Conservation (phyloP, 257 asterid genomes). For the Cynanchum wilfordii region DNA sequence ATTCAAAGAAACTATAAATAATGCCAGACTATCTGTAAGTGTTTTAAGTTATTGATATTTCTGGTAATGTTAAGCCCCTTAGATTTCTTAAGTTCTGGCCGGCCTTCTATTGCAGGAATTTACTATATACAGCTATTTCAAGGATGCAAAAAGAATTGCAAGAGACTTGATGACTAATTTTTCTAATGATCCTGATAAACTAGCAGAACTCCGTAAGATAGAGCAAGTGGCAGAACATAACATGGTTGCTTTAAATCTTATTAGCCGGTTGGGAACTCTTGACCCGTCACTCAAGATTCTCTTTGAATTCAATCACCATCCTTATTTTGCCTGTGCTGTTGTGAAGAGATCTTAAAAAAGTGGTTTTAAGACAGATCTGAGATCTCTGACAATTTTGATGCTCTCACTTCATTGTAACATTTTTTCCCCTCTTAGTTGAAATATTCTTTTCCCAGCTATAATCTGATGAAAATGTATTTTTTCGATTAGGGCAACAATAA, state of each 20-base stretch:
- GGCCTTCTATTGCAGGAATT: conserved; percentile 35
- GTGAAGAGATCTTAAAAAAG: conserved; percentile 86
- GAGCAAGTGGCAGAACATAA: conserved; percentile 97
- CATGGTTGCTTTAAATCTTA: conserved; percentile 66
- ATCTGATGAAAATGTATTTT: conserved; percentile 1
- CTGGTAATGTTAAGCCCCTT: neutral
- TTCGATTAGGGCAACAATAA: neutral
- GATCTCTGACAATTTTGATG: conserved; percentile 36
- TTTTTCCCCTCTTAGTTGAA: neutral
- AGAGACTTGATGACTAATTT: conserved; percentile 63
- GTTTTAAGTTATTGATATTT: neutral
- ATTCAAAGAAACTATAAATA: conserved; percentile 56
- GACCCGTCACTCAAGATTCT: conserved; percentile 76
- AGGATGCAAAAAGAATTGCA: conserved; percentile 78
- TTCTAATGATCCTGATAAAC: conserved; percentile 54
- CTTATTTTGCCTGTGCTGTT: conserved; percentile 78
- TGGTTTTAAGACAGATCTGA: neutral
- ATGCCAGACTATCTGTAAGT: conserved; percentile 70
- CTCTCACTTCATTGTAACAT: conserved; percentile 13
- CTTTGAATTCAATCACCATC: conserved; percentile 80
- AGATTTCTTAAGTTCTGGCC: conserved; percentile 12
- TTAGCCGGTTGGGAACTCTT: conserved; percentile 65
- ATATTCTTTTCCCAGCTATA: conserved; percentile 13
- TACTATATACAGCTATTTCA: conserved; percentile 61
- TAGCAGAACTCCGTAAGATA: conserved; percentile 63